Base-by-base conservation (phyloP, 2,329 filamentous ascomycete species). In the Sclerotinia nivalis region DNA sequence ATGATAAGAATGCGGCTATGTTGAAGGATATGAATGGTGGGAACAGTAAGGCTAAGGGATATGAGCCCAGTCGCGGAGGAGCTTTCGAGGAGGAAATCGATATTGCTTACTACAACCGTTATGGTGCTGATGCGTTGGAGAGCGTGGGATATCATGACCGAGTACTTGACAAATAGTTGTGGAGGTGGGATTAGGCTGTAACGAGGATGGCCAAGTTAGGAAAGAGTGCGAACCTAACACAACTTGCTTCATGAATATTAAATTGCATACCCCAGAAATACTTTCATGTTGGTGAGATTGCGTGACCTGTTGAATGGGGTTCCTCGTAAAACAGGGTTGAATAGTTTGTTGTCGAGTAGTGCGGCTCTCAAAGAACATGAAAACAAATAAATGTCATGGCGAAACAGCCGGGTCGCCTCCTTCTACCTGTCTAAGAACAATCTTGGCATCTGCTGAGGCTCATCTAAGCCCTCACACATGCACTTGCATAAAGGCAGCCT, bases 61-160 rank as follows among this genome's bases (percentile, higher is more conserved):
- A 75, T 55, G 73, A 75, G 28, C 68, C 72, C 20, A 66, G 47
- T 13, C 58, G 52, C 31, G 65, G 31, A 45, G 55, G 50, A 28
- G 54, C 62, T 6, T 54, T 56, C 7, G 62, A 65, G 20, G 58
- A 72, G 49, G 72, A 74, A 66, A 40, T 65, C 15, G 75, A 75
- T 68, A 76, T 76, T 68, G 73, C 71, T 20, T 77, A 77, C 69
- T 75, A 76, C 66, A 76, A 70, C 61, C 59, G 74, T 7, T 77
- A 76, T 72, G 75, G 75, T 13, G 50, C 64, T 59, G 71, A 73
- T 43, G 47, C 45, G 18, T 43, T 28, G 45, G 45, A 62, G 8
- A 59, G 52, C 22, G 50, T 45, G 34, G 68, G 47, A 54, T 69
- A 68, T 20, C 56, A 62, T 52, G 66, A 62, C 28, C 54, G 52